Evolutionary conservation across 75 land plant species (phyloP).

Genomic region (Larix kaempferi): DNA sequence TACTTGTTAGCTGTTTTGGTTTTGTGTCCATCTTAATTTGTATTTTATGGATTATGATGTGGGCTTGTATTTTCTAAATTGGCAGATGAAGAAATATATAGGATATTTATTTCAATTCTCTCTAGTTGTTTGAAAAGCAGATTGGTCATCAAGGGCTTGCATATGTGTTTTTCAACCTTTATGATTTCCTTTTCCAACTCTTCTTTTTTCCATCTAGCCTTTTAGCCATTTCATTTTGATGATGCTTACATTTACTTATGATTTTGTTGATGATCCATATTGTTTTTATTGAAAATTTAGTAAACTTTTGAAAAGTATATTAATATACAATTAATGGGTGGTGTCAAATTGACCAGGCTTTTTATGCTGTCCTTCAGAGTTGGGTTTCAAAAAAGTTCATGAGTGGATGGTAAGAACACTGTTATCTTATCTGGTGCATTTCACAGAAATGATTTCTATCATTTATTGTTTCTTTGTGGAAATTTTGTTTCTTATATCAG

Average conservation of each 20-base stretch:
- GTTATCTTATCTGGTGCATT: background rate
- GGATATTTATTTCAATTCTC: background rate
- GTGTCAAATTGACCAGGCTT: slow-evolving; percentile 53
- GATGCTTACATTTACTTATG: background rate
- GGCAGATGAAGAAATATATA: background rate
- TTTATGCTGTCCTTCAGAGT: slow-evolving; percentile 78
- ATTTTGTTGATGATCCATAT: background rate
- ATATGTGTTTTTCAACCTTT: background rate
- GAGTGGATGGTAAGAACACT: slow-evolving; percentile 73
- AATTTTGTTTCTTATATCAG: background rate
- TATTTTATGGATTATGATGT: background rate
- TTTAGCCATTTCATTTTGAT: background rate
- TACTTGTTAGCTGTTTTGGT: background rate
- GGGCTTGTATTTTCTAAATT: background rate
- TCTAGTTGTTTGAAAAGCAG: background rate
- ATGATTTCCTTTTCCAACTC: background rate
- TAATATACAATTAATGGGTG: background rate
- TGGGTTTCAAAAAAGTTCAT: slow-evolving; percentile 95
- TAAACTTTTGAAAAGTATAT: background rate
- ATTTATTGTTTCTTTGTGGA: background rate
- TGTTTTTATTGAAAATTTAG: background rate
- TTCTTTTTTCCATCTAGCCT: background rate
- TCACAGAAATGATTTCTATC: background rate
- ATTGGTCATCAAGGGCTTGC: background rate
- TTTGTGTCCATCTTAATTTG: background rate